Conservation (phyloP, 176 grass and related monocot species). For the sorghum (Sorghum bicolor) region Sorghum_bicolor_NCBIv3 NC_012875.2:49530501-49531000, state of each 20-base stretch:
- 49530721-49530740: neutral
- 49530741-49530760: neutral
- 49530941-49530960: neutral
- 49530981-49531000: neutral
- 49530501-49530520: neutral
- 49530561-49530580: neutral
- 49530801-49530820: neutral
- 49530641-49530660: neutral
- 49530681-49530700: conserved; percentile 18
- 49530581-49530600: neutral
- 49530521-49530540: neutral
- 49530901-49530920: conserved; percentile 3
- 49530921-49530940: neutral
- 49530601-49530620: neutral
- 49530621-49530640: neutral
- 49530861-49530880: neutral
- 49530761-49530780: neutral
- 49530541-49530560: neutral
- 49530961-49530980: conserved; percentile 2
- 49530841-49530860: neutral
- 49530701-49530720: neutral
- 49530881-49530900: neutral
- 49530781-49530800: neutral
- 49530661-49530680: neutral
- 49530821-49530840: neutral